Evolutionary conservation across 805 yeast species (phyloP).

Genomic region (Wickerhamomyces alni): DNA sequence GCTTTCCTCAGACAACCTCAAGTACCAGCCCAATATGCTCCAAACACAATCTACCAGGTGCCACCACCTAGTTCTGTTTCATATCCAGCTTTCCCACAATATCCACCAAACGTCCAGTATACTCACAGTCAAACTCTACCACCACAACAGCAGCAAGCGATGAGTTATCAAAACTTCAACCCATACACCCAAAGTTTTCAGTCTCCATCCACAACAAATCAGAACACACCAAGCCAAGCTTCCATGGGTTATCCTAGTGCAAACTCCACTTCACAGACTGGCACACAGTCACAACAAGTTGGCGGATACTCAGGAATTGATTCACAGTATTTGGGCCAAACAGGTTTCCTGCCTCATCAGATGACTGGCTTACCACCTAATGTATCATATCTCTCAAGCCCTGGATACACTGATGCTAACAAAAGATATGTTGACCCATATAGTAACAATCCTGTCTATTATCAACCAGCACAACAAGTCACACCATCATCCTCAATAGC

Average conservation of each 20-base stretch:
- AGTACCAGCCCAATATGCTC: too few relatives aligned
- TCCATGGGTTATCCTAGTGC: not conserved
- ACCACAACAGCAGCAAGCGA: not conserved
- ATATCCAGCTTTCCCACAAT: too few relatives aligned
- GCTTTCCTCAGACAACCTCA: too few relatives aligned
- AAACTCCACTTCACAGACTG: not conserved
- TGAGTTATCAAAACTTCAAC: too few relatives aligned
- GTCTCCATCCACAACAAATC: too few relatives aligned
- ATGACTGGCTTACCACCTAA: not conserved
- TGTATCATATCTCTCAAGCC: not conserved
- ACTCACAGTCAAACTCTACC: not conserved
- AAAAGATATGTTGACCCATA: not conserved
- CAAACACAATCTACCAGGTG: too few relatives aligned
- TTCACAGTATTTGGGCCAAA: not conserved
- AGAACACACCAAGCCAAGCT: not conserved
- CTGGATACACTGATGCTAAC: not conserved
- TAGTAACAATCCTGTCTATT: not conserved
- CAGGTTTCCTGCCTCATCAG: not conserved
- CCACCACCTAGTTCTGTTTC: too few relatives aligned
- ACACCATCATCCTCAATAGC: constrained; percentile 1
- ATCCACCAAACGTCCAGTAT: too few relatives aligned
- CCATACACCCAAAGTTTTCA: too few relatives aligned
- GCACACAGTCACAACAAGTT: not conserved
- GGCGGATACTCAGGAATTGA: not conserved
- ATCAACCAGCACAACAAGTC: not conserved